Percentiles rank a stretch among this genome's conserved stretches.
These are phyloP conservation scores for Oenanthe javanica DNA, from an alignment of 140 eudicot genomes.

Conservation along the genomic window DNA sequence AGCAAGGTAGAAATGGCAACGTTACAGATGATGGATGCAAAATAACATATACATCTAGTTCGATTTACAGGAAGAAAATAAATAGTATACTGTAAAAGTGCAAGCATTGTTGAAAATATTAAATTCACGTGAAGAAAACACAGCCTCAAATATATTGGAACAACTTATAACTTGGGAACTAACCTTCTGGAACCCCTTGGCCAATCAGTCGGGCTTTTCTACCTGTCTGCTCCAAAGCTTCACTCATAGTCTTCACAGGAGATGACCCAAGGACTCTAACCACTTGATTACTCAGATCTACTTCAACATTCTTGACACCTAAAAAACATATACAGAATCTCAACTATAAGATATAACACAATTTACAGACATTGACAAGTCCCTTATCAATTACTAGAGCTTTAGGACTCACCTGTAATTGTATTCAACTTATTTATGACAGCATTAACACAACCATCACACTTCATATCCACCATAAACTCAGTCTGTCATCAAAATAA, in stretches of 20 bases:
- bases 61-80: neutral
- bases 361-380: neutral
- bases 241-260: slow-evolving; percentile 70
- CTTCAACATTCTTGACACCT: slow-evolving; percentile 84
- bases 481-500: slow-evolving; percentile 61
- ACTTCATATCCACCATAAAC: slow-evolving; percentile 94
- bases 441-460: slow-evolving; percentile 84
- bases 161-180: slow-evolving; percentile 7
- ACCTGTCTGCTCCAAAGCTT: slow-evolving; percentile 91
- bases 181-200: slow-evolving; percentile 94
- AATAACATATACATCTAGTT: neutral
- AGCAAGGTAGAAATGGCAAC: neutral
- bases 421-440: slow-evolving; percentile 72
- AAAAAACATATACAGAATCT: neutral
- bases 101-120: neutral
- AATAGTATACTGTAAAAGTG: neutral
- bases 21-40: neutral
- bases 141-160: neutral
- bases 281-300: slow-evolving; percentile 84
- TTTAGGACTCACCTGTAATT: slow-evolving; percentile 47
- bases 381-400: neutral
- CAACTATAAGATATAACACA: neutral
- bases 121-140: neutral
- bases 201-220: slow-evolving; percentile 82
- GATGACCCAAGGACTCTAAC: slow-evolving; percentile 78